Base-by-base conservation (phyloP, 139 green algal species). In the Volvox reticuliferus region DNA sequence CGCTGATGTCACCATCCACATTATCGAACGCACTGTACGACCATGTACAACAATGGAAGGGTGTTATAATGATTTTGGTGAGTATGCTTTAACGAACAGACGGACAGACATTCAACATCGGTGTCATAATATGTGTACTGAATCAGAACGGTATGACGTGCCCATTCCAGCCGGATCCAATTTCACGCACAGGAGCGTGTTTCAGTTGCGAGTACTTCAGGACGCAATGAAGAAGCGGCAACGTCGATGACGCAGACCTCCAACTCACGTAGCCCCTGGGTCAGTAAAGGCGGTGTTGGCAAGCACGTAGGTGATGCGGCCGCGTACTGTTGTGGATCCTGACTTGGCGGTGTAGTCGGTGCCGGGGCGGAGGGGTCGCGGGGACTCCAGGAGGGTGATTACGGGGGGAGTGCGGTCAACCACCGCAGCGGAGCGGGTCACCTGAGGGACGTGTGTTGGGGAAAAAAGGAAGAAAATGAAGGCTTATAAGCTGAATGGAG, bases 1-100 rank as follows among this genome's bases (percentile, higher is more conserved):
- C 20, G 13, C 50, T 80, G 1, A 92, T 21, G 44, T 89, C 62
- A 33, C 89, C 89, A 37, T 92, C 89, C 68, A 89, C 80, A 26
- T 79, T 35, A 33, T 92, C 88, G 1, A 32, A 17, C 0, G 80
- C 88, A 2, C 85, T 89, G 85, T 79, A 79, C 73, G 73, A 9
- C 73, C 6, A 24, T 5, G 3, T 30, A 50, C 12, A 20, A 36
- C 26, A 68, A 16, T 17, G 79, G 79, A 85, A 14, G 32, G 33
- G 37, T 0, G 79, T 44, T 32, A 14, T 69, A 18, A 32, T 33
- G 24, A 80, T 5, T 22, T 13, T 24, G 80, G 1, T 73, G 80
- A 14, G 0, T 30, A 26, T 28, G 77, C 12, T 6, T 62, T 0
- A 37, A 13, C 1, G 5, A 37, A 13, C 1, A 63, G 26, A 61